Evolutionary conservation across 805 yeast species (phyloP).

Genomic region (Millerozyma miso): DNA sequence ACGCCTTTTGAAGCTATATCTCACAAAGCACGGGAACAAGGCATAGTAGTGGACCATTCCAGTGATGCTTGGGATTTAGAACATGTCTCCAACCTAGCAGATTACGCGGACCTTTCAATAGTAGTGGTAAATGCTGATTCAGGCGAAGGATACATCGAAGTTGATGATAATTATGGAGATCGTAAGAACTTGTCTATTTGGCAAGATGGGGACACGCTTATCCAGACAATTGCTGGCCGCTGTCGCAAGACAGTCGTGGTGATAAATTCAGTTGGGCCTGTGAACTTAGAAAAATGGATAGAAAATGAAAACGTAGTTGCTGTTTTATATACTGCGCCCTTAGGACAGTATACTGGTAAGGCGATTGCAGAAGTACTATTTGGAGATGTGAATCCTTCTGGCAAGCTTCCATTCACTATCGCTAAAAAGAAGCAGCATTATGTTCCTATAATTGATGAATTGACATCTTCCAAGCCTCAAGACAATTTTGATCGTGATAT

Average conservation of each 20-base stretch:
- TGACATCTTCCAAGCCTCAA: conserved; percentile 32
- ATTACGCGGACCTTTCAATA: conserved; percentile 48
- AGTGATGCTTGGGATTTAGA: conserved; percentile 45
- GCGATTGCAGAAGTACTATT: conserved; percentile 56
- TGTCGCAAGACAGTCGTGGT: conserved; percentile 56
- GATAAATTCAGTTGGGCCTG: conserved; percentile 58
- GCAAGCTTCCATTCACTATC: conserved; percentile 59
- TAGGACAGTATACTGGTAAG: conserved; percentile 54
- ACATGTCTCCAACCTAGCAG: conserved; percentile 41
- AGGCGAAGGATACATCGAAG: conserved; percentile 57
- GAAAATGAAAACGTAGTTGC: conserved; percentile 57
- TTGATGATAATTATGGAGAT: conserved; percentile 59
- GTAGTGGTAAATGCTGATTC: conserved; percentile 53
- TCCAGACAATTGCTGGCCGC: conserved; percentile 43
- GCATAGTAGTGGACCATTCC: conserved; percentile 42
- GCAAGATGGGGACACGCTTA: conserved; percentile 56
- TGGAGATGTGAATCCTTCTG: conserved; percentile 62
- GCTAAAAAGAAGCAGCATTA: conserved; percentile 48
- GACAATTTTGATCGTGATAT: conserved; percentile 45
- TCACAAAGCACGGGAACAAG: conserved; percentile 40
- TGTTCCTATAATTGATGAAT: conserved; percentile 41
- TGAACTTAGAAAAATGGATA: conserved; percentile 54
- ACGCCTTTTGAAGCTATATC: conserved; percentile 57
- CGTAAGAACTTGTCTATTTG: conserved; percentile 49
- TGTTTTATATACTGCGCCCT: conserved; percentile 51